phyloP scores from a whole-genome alignment of 1,284 basidiomycete species.

The Apiotrichum gamsii region DNA sequence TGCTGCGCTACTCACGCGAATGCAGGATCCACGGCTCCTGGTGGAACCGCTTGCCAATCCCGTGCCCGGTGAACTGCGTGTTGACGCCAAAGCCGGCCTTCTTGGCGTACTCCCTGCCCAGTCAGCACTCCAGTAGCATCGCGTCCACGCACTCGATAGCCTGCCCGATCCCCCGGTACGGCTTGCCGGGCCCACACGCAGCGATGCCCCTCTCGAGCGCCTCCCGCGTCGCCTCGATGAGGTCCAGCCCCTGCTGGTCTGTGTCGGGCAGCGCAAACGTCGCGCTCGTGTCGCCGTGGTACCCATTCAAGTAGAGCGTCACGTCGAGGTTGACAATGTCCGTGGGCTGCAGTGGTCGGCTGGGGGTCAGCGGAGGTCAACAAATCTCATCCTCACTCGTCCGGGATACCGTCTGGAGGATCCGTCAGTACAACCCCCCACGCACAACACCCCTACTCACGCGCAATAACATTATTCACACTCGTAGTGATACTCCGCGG shows the following conservation, averaged over 20 bases:
- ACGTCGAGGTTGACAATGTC: conserved; percentile 83
- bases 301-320: conserved; percentile 69
- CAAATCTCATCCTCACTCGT: conserved; percentile 55
- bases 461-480: conserved; percentile 61
- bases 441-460: conserved; percentile 23
- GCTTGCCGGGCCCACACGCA: conserved; percentile 68
- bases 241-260: conserved; percentile 59
- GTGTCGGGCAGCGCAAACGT: conserved; percentile 74
- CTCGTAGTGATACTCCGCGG: conserved; percentile 79
- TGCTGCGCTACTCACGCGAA: conserved; percentile 54
- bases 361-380: conserved; percentile 33
- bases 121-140: too few relatives aligned
- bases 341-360: conserved; percentile 67
- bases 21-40: conserved; percentile 78
- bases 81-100: conserved; percentile 59
- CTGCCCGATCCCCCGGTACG: conserved; percentile 66
- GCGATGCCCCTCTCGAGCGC: conserved; percentile 67
- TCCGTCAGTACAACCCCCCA: not conserved
- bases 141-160: conserved; percentile 57
- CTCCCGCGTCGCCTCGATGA: conserved; percentile 58
- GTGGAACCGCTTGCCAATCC: conserved; percentile 80
- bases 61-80: conserved; percentile 61
- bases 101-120: conserved; percentile 41
- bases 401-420: conserved; percentile 70
- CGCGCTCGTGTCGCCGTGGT: conserved; percentile 77